Base-by-base conservation (phyloP, 208 protist species). In the Perkinsela sp. region DNA sequence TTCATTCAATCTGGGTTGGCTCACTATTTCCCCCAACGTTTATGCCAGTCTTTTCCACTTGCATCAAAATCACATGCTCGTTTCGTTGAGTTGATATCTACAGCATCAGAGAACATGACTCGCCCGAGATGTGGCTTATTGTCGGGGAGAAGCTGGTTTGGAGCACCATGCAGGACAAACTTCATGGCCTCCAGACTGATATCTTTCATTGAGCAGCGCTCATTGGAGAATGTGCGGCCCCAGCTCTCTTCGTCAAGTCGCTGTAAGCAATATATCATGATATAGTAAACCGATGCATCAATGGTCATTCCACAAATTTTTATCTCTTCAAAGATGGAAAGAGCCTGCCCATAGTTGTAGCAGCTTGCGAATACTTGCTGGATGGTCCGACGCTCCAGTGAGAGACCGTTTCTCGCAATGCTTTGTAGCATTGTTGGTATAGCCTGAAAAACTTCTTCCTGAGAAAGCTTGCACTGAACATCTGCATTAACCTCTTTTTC, bases 221-320 rank as follows among this genome's bases (percentile, higher is more conserved):
- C 84, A 30, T 85, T 79, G 69, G 76, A 76, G 72, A 90, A 90
- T 28, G 79, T 82, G 68, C 80, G 68, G 1, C 80, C 87, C 83
- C 84, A 92, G 1, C 82, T 82, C 73, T 92, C 84, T 69, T 92
- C 87, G 72, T 90, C 84, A 22, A 92, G 76, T 1, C 84, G 77
- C 80, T 90, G 87, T 68, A 92, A 75, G 1, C 83, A 88, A 73
- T 88, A 92, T 67, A 92, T 72, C 87, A 92, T 92, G n/a, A 84
- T 82, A 72, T 90, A 84, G 73, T 92, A 92, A 1, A 78, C 74
- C 73, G 89, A 80, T 78, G 87, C 87, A 71, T 83, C 86, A 83
- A 92, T 92, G 22, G 81, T 77, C 31, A 92, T 78, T 71, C 89
- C 78, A 66, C 78, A 83, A 32, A 76, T 76, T 29, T 84, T 81